These are phyloP conservation scores for Pseudofabraea citricarpa DNA, from an alignment of 2,329 filamentous ascomycete genomes.

Conservation along the genomic window DNA sequence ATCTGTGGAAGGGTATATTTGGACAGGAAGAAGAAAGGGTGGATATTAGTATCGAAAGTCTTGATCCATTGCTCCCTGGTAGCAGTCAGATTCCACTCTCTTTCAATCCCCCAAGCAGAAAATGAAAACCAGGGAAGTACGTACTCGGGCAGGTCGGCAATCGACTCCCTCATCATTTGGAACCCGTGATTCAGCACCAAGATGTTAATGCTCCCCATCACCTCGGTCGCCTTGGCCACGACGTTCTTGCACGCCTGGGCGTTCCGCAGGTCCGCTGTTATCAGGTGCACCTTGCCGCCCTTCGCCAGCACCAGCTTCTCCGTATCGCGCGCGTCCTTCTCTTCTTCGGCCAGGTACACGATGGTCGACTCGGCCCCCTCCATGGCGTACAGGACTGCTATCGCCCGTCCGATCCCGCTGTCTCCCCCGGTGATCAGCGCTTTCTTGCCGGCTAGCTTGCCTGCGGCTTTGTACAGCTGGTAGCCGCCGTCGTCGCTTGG, in stretches of 20 bases:
- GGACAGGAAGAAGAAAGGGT: constrained; percentile 74
- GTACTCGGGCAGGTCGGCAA: constrained; percentile 65
- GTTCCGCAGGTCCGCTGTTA: constrained; percentile 60
- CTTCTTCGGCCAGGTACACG: constrained; percentile 69
- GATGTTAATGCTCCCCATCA: constrained; percentile 68
- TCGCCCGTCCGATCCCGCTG: constrained; percentile 71
- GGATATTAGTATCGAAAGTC: constrained; percentile 81
- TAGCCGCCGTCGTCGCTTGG: constrained; percentile 64
- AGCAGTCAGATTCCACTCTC: constrained; percentile 10
- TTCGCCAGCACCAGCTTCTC: constrained; percentile 64
- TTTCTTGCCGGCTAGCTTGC: constrained; percentile 70
- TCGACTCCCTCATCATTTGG: constrained; percentile 69
- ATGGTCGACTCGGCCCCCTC: constrained; percentile 74
- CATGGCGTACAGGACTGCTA: constrained; percentile 73
- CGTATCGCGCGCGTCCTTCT: constrained; percentile 71
- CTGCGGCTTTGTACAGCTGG: constrained; percentile 68
- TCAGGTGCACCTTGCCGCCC: constrained; percentile 60
- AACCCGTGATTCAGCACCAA: constrained; percentile 71
- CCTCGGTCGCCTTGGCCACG: constrained; percentile 60
- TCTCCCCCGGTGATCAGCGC: constrained; percentile 80
- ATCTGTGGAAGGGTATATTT: constrained; percentile 76
- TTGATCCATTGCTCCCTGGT: constrained; percentile 69
- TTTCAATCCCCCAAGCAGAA: not conserved
- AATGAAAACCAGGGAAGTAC: constrained; percentile 23
- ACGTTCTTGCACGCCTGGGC: constrained; percentile 65